Evolutionary conservation across 106 monocot genomes (phyloP), one percentile per base, ranked within the genome.

Genomic region (Gastrodia elata): DNA sequence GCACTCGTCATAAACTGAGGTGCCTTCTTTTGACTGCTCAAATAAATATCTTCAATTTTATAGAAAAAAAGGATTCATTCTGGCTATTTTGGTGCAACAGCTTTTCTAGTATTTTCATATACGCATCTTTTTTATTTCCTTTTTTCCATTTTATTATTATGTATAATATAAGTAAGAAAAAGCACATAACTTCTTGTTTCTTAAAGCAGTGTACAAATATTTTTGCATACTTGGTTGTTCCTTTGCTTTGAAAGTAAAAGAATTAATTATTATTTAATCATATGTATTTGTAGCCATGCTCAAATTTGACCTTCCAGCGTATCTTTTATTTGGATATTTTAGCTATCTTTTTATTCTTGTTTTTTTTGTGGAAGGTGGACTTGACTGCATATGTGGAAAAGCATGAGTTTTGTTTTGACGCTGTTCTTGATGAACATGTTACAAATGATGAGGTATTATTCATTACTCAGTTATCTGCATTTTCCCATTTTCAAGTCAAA

Each of bases 341-440:
- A 67, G 67, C 20, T 35, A 37, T 67, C 67, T 7, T 67, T 42
- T 44, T 39, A 32, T 30, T 15, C 15, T 73, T n/a, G 55, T 30
- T 24, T 39, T 30, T 0, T 39, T 77, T 43, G 38, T 80, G 15
- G 40, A 61, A 93, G 93, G 93, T 93, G 64, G 93, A 93, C 78
- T 75, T 93, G 79, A 93, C 93, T 41, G 83, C 89, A 78, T 93
- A 93, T 78, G 89, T 89, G 72, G 93, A 93, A 72, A 93, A 93
- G 76, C 93, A 93, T 77, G 83, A 89, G 38, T 93, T 93, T 77
- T 77, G 43, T 73, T 93, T 95, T 83, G 92, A 95, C 79, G 87
- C 89, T 75, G 87, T 95, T 74, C 71, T 93, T 65, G 80, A 84
- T 76, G 92, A 92, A 77, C 42, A 83, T 80, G 89, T 92, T 26